Conservation (phyloP, 331 rosid genomes). For the Malus hybrid region DNA sequence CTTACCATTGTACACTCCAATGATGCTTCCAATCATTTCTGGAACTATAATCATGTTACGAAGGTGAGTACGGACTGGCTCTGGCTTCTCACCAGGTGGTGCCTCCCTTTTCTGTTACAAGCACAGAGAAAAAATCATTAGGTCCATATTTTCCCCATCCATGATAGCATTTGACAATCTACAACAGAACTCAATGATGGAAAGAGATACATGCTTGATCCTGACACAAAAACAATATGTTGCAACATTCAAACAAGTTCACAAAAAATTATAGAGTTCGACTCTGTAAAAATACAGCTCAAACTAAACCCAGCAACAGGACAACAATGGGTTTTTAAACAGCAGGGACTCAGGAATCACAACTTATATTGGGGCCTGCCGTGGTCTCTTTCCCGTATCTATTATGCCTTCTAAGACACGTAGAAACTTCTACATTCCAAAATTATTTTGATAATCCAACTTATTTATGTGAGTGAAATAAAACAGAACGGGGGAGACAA, state of each 20-base stretch:
- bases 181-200: background rate
- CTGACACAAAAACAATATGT: background rate
- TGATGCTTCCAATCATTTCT: no score
- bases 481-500: background rate
- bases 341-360: no score
- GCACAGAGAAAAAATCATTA: background rate
- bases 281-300: background rate
- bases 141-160: background rate
- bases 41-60: no score
- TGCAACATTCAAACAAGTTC: no score
- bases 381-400: background rate
- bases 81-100: constrained; percentile 84
- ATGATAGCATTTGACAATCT: background rate
- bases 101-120: constrained; percentile 75
- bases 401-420: background rate
- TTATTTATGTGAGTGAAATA: background rate
- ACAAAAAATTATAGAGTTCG: background rate
- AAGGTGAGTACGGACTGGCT: constrained; percentile 45
- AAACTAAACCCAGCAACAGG: background rate
- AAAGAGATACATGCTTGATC: background rate
- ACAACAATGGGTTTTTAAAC: no score
- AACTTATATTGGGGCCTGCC: no score
- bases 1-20: no score
- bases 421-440: background rate
- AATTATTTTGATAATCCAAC: background rate